Conservation (phyloP, 345 rosid species). For the Chamaenerion angustifolium region DNA sequence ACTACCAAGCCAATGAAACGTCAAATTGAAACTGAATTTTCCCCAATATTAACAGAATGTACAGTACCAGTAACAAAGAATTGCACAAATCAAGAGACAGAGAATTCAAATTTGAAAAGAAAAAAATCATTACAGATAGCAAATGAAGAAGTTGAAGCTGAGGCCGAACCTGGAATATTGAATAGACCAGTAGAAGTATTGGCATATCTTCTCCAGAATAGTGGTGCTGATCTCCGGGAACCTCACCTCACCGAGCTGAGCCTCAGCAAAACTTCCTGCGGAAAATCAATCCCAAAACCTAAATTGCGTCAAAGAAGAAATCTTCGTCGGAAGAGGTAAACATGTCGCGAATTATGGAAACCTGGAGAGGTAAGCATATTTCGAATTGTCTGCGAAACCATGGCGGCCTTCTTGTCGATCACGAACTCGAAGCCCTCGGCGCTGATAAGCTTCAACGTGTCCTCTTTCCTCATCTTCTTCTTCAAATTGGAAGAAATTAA, state of each 20-base stretch:
- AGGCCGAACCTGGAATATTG: constrained; percentile 49
- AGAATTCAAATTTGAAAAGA: background rate
- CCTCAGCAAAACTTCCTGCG: constrained; percentile 60
- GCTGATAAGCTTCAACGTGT: constrained; percentile 69
- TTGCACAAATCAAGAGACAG: background rate
- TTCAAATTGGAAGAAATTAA: background rate
- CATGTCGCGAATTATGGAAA: constrained; percentile 50
- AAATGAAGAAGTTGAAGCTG: background rate
- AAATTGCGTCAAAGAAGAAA: background rate
- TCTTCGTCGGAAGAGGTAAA: constrained; percentile 59
- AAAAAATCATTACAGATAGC: background rate
- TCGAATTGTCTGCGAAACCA: constrained; percentile 82
- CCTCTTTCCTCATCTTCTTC: constrained; percentile 38
- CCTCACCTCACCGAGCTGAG: constrained; percentile 66
- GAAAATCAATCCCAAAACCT: background rate
- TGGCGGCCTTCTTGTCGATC: constrained; percentile 68
- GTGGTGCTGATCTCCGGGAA: constrained; percentile 75
- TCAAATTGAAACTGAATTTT: no score
- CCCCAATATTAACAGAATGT: no score
- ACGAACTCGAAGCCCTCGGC: constrained; percentile 72
- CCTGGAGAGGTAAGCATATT: constrained; percentile 95
- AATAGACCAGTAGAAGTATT: constrained; percentile 81
- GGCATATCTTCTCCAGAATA: constrained; percentile 81
- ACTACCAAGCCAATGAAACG: no score
- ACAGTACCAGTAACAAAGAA: background rate